Evolutionary conservation across 805 yeast genomes (phyloP).

Genomic region (Teunomyces kruisii): DNA sequence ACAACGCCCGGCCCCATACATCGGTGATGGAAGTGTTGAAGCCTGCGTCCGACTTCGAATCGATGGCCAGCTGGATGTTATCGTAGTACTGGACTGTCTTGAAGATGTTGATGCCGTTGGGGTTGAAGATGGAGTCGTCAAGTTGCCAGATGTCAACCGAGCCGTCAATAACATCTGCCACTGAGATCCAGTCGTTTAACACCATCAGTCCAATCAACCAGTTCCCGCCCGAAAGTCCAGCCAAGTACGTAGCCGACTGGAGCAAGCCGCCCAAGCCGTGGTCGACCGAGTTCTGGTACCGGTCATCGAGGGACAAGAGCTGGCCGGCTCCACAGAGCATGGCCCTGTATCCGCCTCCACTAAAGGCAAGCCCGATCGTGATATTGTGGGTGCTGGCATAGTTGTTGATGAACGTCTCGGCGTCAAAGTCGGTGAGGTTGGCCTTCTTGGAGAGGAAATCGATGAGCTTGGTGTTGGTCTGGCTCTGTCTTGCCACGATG

Average conservation of each 20-base stretch:
- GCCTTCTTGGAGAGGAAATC: constrained; percentile 29
- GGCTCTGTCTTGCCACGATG: constrained; percentile 21
- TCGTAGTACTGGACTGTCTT: constrained; percentile 49
- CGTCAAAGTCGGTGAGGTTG: constrained; percentile 32
- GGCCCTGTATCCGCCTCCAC: constrained; percentile 38
- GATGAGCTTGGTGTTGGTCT: constrained; percentile 29
- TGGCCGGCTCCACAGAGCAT: constrained; percentile 23
- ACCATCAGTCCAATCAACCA: constrained; percentile 49
- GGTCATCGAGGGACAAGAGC: constrained; percentile 11
- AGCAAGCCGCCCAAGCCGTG: constrained; percentile 39
- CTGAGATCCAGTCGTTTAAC: constrained; percentile 37
- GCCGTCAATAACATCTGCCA: constrained; percentile 27
- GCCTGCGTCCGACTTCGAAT: constrained; percentile 34
- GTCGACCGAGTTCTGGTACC: constrained; percentile 37
- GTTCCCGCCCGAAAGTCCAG: constrained; percentile 56
- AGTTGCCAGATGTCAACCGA: constrained; percentile 62
- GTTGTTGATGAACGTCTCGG: constrained; percentile 24
- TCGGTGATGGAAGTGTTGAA: constrained; percentile 38
- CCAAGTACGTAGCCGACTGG: constrained; percentile 12
- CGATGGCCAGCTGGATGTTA: constrained; percentile 25
- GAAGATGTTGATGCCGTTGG: constrained; percentile 62
- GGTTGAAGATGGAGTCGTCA: constrained; percentile 55
- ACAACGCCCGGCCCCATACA: constrained; percentile 42
- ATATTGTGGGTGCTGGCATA: constrained; percentile 22
- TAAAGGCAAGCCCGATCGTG: constrained; percentile 32